Conservation (phyloP, 2,329 filamentous ascomycete genomes). For the Neopestalotiopsis rosae region DNA sequence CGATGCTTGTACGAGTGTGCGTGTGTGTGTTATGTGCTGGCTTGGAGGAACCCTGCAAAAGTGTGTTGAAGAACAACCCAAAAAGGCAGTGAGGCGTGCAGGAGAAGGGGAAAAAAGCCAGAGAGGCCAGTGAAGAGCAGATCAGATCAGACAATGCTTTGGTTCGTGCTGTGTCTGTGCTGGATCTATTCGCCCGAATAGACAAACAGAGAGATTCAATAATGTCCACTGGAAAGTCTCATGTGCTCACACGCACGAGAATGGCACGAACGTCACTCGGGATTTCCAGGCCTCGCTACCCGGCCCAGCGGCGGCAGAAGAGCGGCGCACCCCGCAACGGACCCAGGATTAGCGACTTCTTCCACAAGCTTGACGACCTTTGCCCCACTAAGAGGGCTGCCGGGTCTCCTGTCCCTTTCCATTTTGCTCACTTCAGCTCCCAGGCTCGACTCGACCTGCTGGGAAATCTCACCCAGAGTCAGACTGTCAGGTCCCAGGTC, state of each 20-base stretch:
- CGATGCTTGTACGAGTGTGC: too few species aligned
- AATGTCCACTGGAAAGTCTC: constrained; percentile 3
- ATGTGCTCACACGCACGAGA: constrained; percentile 8
- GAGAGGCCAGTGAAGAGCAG: background rate
- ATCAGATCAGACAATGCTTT: background rate
- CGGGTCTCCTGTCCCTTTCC: background rate
- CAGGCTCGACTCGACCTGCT: background rate
- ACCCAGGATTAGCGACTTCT: constrained; percentile 10
- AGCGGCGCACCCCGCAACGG: constrained; percentile 18
- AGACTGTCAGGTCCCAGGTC: background rate
- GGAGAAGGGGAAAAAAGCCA: background rate
- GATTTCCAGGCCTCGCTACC: constrained; percentile 27
- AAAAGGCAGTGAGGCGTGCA: background rate
- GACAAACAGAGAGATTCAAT: background rate
- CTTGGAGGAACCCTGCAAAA: too few species aligned
- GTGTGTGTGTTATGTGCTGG: too few species aligned
- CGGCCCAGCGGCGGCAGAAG: constrained; percentile 18
- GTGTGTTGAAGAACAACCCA: background rate
- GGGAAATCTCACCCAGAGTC: background rate
- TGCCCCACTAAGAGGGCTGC: constrained; percentile 3
- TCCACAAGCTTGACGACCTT: background rate
- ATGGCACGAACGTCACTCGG: constrained; percentile 27
- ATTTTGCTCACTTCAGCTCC: background rate
- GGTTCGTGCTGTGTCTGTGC: background rate
- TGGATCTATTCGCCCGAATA: background rate